Evolutionary conservation across 805 yeast genomes (phyloP), one percentile per base, ranked within the genome.

Genomic region (Vanderwaltozyma yarrowii): DNA sequence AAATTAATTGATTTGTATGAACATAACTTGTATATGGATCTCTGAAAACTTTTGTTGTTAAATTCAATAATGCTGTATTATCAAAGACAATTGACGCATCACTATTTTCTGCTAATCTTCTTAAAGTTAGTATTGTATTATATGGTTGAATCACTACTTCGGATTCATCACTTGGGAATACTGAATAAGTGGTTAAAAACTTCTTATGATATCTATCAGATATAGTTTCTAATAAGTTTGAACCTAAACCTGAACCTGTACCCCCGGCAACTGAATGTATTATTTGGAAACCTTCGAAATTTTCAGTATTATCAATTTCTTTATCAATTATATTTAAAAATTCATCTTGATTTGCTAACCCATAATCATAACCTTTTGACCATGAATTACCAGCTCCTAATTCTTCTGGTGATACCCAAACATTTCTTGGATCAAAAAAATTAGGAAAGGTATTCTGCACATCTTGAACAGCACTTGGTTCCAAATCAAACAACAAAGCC

Each of bases 111-210:
- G 85, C 80, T 43, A 92, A 67, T 47, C 97, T 65, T 55, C 78
- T 76, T 48, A 94, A 66, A 0, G 98, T 80, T 37, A 92, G 62
- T 16, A 92, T 69, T 0, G 94, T 80, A 58, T 92, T 92, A 61
- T 92, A 92, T 0, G 98, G 97, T 56, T 92, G 97, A 4, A 94
- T 96, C 15, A 94, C 97, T n/a, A 88, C 96, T 50, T 89, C 97
- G 2, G 95, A 81, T 39, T 75, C 78, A 33, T 77, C 73, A 26
- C 72, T 73, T 1, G 95, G 95, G 53, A 92, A 88, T 2, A 92
- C 81, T 33, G 92, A 83, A 50, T 81, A 83, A 0, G 97, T 86
- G 41, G 83, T 83, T 8, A 84, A 66, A 35, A 92, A 61, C 52
- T 87, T 89, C 58, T 88, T 88, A 36, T 81, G 76, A 56, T 77